A percentile compares a stretch with the other conserved stretches of the same genome.
These are phyloP conservation scores for Thermothelomyces thermophilus DNA, from an alignment of 2,329 filamentous ascomycete species.

Conservation along the genomic window DNA sequence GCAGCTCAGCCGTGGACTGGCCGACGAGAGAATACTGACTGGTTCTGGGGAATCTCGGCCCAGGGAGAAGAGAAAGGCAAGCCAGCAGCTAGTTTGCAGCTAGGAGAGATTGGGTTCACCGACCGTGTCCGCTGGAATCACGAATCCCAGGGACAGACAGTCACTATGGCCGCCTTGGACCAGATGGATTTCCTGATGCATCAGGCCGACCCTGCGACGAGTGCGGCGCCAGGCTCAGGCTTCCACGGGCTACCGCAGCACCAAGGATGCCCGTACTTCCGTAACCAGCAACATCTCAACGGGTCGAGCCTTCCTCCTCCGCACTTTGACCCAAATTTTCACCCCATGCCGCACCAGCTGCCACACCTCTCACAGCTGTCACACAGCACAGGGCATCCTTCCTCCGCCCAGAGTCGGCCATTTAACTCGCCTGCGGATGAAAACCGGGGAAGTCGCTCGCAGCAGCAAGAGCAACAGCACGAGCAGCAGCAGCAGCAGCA, in stretches of 20 bases:
- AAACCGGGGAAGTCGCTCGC: neutral
- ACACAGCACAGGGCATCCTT: neutral
- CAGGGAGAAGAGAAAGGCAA: too few relatives aligned
- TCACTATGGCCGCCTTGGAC: conserved; percentile 24
- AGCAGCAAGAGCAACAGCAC: conserved; percentile 10
- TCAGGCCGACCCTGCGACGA: conserved; percentile 13
- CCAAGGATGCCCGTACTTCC: conserved; percentile 19
- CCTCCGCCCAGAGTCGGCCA: neutral
- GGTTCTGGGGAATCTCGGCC: neutral
- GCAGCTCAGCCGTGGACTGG: neutral
- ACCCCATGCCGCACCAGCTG: conserved; percentile 13
- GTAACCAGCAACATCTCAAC: conserved; percentile 14
- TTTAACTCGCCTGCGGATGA: neutral
- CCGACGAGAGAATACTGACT: neutral
- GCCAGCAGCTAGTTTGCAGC: too few relatives aligned
- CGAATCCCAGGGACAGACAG: neutral
- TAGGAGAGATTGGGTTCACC: too few relatives aligned
- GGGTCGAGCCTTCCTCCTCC: conserved; percentile 17
- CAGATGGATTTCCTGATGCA: conserved; percentile 31
- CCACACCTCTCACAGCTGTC: conserved; percentile 8
- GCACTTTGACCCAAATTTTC: conserved; percentile 11
- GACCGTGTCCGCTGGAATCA: too few relatives aligned
- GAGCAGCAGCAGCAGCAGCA: conserved; percentile 10
- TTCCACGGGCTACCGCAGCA: conserved; percentile 15
- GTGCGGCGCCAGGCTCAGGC: conserved; percentile 3